Evolutionary conservation across 495 filamentous ascomycete genomes (phyloP).

Genomic region (Neurospora terricola): DNA sequence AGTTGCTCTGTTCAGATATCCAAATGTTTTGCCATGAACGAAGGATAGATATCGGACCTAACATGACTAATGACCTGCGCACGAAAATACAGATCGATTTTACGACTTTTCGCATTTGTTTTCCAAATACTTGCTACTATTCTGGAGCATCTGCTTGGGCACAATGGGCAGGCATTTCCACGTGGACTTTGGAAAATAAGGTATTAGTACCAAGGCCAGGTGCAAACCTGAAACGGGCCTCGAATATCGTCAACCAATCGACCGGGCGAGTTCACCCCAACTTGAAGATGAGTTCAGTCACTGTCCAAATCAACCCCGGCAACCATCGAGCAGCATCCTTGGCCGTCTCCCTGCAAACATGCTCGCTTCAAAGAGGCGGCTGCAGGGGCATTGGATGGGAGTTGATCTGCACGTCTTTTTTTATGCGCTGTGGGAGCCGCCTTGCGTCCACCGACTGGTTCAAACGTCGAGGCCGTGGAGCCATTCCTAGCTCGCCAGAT

Average conservation of each 20-base stretch:
- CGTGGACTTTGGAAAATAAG: neutral
- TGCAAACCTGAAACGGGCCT: constrained; percentile 19
- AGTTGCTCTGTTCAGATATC: neutral
- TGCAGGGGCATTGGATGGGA: neutral
- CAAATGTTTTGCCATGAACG: neutral
- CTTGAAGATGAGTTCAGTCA: constrained; percentile 16
- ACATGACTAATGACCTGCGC: neutral
- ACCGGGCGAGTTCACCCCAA: constrained; percentile 3
- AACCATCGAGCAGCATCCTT: neutral
- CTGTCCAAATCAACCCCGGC: constrained; percentile 7
- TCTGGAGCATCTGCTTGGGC: neutral
- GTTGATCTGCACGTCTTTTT: neutral
- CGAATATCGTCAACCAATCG: constrained; percentile 21
- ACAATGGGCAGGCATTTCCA: neutral
- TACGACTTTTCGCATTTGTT: neutral
- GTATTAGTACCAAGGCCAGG: neutral
- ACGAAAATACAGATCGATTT: neutral
- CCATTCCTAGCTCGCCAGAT: neutral
- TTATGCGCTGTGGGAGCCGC: neutral
- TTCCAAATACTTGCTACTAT: neutral
- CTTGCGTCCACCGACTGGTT: neutral
- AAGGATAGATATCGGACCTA: neutral
- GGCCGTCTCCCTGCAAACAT: neutral
- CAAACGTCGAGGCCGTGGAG: neutral
- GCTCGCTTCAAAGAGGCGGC: neutral